Conservation (phyloP, 208 protist genomes). For the Willaertia magna region DNA sequence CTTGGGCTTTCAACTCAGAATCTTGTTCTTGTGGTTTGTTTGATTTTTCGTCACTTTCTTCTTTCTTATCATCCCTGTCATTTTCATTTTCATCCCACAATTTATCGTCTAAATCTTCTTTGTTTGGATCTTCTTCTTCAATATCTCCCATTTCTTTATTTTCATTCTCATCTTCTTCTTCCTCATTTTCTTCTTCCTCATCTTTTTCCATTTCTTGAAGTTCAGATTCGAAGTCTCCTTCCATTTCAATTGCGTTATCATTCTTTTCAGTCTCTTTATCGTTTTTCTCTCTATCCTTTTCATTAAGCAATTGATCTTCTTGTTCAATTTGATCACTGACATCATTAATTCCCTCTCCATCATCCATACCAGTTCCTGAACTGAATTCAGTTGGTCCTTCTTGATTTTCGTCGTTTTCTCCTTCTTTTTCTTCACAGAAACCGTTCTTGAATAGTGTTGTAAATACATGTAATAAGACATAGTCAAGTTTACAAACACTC, state of each 20-base stretch:
- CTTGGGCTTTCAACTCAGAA: not conserved
- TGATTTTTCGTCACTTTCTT: not conserved
- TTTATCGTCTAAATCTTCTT: conserved; percentile 17
- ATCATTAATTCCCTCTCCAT: conserved; percentile 95
- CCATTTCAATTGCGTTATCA: conserved; percentile 44
- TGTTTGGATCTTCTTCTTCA: conserved; percentile 19
- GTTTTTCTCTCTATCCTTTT: conserved; percentile 49
- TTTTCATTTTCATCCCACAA: conserved; percentile 28
- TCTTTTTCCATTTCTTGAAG: conserved; percentile 49
- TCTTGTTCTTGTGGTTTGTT: conserved; percentile 7
- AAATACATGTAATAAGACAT: conserved; percentile 67
- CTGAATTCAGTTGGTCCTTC: conserved; percentile 39
- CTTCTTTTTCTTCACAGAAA: conserved; percentile 62
- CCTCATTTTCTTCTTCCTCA: conserved; percentile 52
- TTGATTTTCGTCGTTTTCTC: conserved; percentile 48
- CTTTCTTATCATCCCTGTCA: conserved; percentile 14
- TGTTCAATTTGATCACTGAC: conserved; percentile 93
- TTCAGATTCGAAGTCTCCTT: conserved; percentile 59
- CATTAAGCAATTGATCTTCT: conserved; percentile 83
- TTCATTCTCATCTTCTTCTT: conserved; percentile 32
- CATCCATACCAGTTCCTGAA: conserved; percentile 94
- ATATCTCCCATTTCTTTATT: conserved; percentile 26
- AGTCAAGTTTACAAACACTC: conserved; percentile 47
- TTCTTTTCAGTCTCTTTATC: conserved; percentile 21
- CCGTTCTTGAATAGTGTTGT: conserved; percentile 75